phyloP scores from a whole-genome alignment of 768 basidiomycete species.

The Lentinula sp. region DNA sequence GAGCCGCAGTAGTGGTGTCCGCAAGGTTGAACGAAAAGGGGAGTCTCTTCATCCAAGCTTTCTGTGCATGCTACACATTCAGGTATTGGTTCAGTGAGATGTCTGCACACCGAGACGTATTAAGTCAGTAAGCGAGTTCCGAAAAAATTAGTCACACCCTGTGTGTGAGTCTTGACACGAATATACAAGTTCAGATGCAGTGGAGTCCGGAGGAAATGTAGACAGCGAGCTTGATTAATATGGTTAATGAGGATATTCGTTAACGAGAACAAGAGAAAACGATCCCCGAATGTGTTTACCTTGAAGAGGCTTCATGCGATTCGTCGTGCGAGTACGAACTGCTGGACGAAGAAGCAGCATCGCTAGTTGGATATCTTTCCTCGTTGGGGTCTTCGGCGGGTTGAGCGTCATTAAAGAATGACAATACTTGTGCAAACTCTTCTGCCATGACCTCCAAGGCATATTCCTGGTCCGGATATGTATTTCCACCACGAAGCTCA shows the following conservation, averaged over 20 bases:
- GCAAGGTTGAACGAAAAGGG: neutral
- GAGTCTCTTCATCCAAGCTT: neutral
- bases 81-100: neutral
- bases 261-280: neutral
- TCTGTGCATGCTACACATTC: neutral
- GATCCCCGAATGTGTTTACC: neutral
- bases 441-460: neutral
- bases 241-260: neutral
- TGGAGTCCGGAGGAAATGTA: neutral
- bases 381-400: neutral
- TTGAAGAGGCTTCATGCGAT: neutral
- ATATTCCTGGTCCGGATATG: neutral
- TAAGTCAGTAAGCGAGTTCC: neutral
- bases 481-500: neutral
- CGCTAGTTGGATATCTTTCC: neutral
- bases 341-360: neutral
- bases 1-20: constrained; percentile 2
- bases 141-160: neutral
- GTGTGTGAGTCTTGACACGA: neutral
- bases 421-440: neutral
- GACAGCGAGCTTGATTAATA: neutral
- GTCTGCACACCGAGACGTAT: too few species aligned
- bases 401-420: neutral
- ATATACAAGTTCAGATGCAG: neutral
- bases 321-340: neutral